Evolutionary conservation across 495 filamentous ascomycete species (phyloP), one percentile per base, ranked within the genome.

Genomic region (Aspergillus biplanus): DNA sequence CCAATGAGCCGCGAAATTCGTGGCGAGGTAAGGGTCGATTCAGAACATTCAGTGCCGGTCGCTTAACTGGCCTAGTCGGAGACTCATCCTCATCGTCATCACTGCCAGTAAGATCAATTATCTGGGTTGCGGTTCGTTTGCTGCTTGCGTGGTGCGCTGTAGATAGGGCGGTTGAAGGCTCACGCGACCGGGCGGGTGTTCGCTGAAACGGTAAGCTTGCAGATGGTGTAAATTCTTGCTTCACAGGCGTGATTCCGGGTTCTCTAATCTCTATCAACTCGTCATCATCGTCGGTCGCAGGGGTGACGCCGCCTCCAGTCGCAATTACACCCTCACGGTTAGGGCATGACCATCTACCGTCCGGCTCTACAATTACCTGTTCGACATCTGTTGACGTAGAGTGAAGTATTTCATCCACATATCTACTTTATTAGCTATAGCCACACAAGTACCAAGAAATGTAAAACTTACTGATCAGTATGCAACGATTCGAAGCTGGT

Each of bases 281-380:
- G 55, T 92, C 89, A 52, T 90, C 86, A 48, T 90, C 86, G 46
- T 80, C 73, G 48, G 77, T 71, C n/a, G 78, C 72, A 32, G 66
- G 74, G 6, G 68, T 79, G 62, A 65, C 69, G 27, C 74, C 69
- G 27, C 74, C 75, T 32, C 81, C 77, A 18, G 75, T 68, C 3
- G 71, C 71, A 7, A 68, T 65, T 35, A 70, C 64, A 13, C 75
- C 66, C 13, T 74, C 72, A 54, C 79, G 78, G 56, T 74, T 78
- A 33, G 73, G 68, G 48, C 47, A 75, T n/a, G 82, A 80, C 95
- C 95, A 99, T 69, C 80, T 78, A 3, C 93, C 95, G 65, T 91
- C 81, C 2, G 95, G 92, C 65, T 99, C 92, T 57, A 99, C 91
- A 3, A 90, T 91, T 33, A 99, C 92, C 66, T 96, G 91, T 37